A percentile compares a stretch with the other conserved stretches of the same genome.
Conservation (phyloP, 176 grass and related monocot species). For the Carex cristatella region DNA sequence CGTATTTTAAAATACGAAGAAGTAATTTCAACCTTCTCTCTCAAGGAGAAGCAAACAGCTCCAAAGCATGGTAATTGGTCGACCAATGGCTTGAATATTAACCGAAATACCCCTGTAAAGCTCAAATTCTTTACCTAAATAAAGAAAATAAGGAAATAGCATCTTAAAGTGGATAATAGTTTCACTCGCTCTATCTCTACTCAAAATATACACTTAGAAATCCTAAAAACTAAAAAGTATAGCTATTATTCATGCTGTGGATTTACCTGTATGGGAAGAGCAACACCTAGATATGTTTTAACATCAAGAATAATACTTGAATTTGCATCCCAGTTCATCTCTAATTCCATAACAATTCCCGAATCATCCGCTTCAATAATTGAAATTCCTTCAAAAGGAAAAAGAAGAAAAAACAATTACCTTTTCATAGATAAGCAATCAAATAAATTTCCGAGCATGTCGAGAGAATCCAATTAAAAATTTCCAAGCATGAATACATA, state of each 20-base stretch:
- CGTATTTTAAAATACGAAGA: not conserved
- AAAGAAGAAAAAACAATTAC: not conserved
- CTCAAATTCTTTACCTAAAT: slow-evolving; percentile 83
- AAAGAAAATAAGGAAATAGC: not conserved
- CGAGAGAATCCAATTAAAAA: not conserved
- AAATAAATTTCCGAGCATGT: slow-evolving; percentile 14
- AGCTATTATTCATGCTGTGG: not conserved
- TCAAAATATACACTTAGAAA: not conserved
- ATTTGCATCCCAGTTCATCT: slow-evolving; percentile 98
- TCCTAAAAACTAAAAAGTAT: not conserved
- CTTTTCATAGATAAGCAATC: not conserved
- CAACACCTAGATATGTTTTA: slow-evolving; percentile 83
- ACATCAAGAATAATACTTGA: slow-evolving; percentile 85
- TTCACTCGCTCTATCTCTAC: not conserved
- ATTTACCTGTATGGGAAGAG: slow-evolving; percentile 87
- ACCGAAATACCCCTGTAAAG: slow-evolving; percentile 81
- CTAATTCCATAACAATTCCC: slow-evolving; percentile 86
- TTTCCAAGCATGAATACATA: slow-evolving; percentile 25
- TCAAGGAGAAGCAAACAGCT: slow-evolving; percentile 90
- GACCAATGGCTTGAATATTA: slow-evolving; percentile 81
- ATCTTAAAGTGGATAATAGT: not conserved
- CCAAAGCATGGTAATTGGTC: slow-evolving; percentile 87
- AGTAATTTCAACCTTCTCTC: slow-evolving; percentile 64
- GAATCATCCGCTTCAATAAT: slow-evolving; percentile 70
- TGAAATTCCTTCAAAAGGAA: slow-evolving; percentile 62